phyloP scores from a whole-genome alignment of 495 filamentous ascomycete species.

The Parathielavia hyrcaniae region DNA sequence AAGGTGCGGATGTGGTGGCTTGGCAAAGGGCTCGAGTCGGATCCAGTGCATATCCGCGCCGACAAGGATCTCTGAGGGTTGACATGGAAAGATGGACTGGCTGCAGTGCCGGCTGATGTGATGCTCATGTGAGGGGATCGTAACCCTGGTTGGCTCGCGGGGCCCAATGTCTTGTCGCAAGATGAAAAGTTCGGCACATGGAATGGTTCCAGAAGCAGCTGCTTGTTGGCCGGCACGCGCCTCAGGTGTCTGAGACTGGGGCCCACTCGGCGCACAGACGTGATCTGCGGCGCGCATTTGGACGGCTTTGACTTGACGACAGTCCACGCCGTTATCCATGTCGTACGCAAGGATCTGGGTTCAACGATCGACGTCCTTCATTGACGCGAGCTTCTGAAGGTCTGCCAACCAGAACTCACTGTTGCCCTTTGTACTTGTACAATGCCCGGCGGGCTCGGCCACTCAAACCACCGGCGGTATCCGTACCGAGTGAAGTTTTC shows the following conservation, averaged over 20 bases:
- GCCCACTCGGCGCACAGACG: slow-evolving; percentile 29
- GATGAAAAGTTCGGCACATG: slow-evolving; percentile 28
- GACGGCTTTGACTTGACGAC: slow-evolving; percentile 8
- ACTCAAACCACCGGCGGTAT: not conserved
- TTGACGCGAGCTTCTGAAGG: not conserved
- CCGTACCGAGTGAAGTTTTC: not conserved
- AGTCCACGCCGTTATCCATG: not conserved
- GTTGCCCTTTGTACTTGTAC: not conserved
- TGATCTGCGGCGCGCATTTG: slow-evolving; percentile 30
- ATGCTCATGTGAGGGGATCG: slow-evolving; percentile 24
- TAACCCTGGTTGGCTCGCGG: slow-evolving; percentile 6
- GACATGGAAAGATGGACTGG: not conserved
- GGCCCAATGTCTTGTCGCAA: slow-evolving; percentile 7
- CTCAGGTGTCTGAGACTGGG: slow-evolving; percentile 18
- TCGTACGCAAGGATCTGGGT: not conserved
- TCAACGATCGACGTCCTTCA: not conserved
- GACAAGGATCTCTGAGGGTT: slow-evolving; percentile 7
- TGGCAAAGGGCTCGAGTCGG: not conserved
- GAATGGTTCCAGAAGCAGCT: slow-evolving; percentile 27
- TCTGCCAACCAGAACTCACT: not conserved
- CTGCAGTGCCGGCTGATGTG: slow-evolving; percentile 25
- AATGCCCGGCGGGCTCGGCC: no score
- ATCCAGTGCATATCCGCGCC: slow-evolving; percentile 23
- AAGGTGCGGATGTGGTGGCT: not conserved
- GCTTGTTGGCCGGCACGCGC: slow-evolving; percentile 22